A percentile compares a stretch with the other conserved stretches of the same genome.
phyloP scores from a whole-genome alignment of 139 green algal species.

The Volvox reticuliferus region DNA sequence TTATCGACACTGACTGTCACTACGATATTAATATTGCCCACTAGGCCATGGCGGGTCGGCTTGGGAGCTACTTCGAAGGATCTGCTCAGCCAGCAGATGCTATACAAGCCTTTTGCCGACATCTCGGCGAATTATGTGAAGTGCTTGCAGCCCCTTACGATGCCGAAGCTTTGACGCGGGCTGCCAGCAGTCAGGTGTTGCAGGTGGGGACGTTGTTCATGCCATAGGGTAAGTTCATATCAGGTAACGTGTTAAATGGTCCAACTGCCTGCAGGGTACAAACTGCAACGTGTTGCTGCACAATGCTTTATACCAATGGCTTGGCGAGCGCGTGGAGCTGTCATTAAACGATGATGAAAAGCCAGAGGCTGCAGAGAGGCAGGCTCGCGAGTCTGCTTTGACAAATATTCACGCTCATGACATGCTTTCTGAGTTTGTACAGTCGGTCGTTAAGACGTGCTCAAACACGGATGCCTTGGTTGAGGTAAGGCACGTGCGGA shows the following conservation, averaged over 20 bases:
- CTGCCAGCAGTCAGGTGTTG: neutral
- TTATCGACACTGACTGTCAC: too few species aligned
- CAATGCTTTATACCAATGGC: conserved; percentile 30
- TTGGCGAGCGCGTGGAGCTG: conserved; percentile 25
- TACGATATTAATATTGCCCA: neutral
- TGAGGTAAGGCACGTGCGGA: neutral
- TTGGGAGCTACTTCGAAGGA: neutral
- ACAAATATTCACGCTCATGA: neutral
- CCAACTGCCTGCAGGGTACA: neutral
- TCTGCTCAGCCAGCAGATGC: conserved; percentile 10
- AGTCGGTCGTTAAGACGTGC: neutral
- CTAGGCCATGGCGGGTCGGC: neutral
- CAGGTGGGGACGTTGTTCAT: neutral
- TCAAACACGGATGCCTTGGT: neutral
- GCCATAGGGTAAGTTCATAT: too few species aligned
- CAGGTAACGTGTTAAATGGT: too few species aligned
- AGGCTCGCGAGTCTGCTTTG: neutral
- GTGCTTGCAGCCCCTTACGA: conserved; percentile 13
- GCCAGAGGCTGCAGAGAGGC: neutral
- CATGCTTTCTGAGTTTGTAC: conserved; percentile 4
- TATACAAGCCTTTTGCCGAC: conserved; percentile 29
- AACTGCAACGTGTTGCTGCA: neutral
- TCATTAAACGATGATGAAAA: neutral
- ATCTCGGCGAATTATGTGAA: conserved; percentile 34
- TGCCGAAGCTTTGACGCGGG: neutral